phyloP scores from a whole-genome alignment of 129 eudicot species.

The Centrapalus pauciflorus region DNA sequence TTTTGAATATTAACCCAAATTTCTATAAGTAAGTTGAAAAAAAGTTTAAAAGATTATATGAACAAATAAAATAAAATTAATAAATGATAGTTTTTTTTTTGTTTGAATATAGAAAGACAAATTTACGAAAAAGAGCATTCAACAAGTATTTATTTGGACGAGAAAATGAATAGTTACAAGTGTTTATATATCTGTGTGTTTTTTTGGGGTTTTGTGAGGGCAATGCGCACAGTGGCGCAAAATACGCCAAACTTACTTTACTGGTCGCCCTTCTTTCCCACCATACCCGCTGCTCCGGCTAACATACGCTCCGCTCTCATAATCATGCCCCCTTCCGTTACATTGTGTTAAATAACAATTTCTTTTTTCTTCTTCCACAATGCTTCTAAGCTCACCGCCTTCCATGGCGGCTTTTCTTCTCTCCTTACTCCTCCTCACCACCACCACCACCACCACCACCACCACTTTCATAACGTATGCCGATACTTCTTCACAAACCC shows the following conservation, averaged over 20 bases:
- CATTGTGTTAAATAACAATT: not conserved
- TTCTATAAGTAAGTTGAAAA: too few relatives aligned
- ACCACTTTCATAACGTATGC: slow-evolving; percentile 24
- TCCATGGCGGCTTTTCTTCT: slow-evolving; percentile 19
- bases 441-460: slow-evolving; percentile 16
- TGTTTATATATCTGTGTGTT: slow-evolving; percentile 15
- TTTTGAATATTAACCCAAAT: too few relatives aligned
- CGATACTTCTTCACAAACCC: slow-evolving; percentile 22
- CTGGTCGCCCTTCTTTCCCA: not conserved
- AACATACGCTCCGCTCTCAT: slow-evolving; percentile 26
- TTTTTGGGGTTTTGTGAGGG: slow-evolving; percentile 8
- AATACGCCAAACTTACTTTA: slow-evolving; percentile 3
- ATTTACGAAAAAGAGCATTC: too few relatives aligned
- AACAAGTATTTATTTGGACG: too few relatives aligned
- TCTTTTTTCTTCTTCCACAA: not conserved
- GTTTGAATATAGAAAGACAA: not conserved
- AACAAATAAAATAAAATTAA: too few relatives aligned
- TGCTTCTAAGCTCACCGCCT: slow-evolving; percentile 14
- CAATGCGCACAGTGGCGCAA: slow-evolving; percentile 42
- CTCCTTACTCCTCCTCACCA: not conserved
- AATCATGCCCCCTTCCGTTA: slow-evolving; percentile 24
- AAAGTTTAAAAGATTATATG: too few relatives aligned
- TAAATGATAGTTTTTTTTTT: not conserved
- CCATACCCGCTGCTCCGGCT: slow-evolving; percentile 10
- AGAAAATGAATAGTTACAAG: too few relatives aligned